Percentiles rank a stretch among this genome's conserved stretches.
These are phyloP conservation scores for Melastoma malabathricum DNA, from an alignment of 345 rosid genomes.

Conservation along the genomic window DNA sequence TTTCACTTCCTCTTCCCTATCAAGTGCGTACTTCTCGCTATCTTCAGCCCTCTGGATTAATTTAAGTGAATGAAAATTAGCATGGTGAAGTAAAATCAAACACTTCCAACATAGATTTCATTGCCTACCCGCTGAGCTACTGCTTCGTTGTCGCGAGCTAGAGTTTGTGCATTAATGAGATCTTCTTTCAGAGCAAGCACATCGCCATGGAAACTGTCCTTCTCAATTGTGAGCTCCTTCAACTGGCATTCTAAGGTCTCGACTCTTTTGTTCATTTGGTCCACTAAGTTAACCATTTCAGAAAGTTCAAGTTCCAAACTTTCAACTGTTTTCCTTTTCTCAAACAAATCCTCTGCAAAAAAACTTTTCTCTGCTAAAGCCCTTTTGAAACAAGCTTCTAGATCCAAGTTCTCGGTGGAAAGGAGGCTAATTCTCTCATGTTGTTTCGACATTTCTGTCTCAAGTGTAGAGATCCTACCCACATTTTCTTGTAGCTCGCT, in stretches of 20 bases:
- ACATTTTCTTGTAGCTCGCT: conserved; percentile 54
- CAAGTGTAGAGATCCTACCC: conserved; percentile 33
- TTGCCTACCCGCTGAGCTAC: conserved; percentile 56
- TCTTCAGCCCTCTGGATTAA: conserved; percentile 57
- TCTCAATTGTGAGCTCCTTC: conserved; percentile 38
- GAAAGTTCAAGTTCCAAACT: conserved; percentile 63
- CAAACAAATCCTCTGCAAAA: conserved; percentile 40
- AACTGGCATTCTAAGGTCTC: conserved; percentile 39
- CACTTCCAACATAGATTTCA: conserved; percentile 1
- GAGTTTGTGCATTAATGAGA: conserved; percentile 34
- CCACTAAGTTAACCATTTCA: conserved; percentile 39
- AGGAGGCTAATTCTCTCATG: conserved; percentile 18
- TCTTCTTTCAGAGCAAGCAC: conserved; percentile 45
- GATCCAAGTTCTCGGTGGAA: conserved; percentile 34
- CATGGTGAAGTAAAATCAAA: neutral
- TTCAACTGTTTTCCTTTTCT: conserved; percentile 34
- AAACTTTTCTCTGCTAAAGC: conserved; percentile 31
- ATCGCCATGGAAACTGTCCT: conserved; percentile 46
- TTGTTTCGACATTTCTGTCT: conserved; percentile 25
- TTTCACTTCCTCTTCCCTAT: conserved; percentile 77
- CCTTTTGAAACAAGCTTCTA: conserved; percentile 38
- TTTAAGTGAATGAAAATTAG: neutral
- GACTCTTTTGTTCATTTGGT: conserved; percentile 42
- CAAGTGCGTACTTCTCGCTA: conserved; percentile 50
- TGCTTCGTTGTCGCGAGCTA: conserved; percentile 51